A percentile compares a stretch with the other conserved stretches of the same genome.
Evolutionary conservation across 495 filamentous ascomycete genomes (phyloP).

Genomic region (Aspergillus carlsbadensis): DNA sequence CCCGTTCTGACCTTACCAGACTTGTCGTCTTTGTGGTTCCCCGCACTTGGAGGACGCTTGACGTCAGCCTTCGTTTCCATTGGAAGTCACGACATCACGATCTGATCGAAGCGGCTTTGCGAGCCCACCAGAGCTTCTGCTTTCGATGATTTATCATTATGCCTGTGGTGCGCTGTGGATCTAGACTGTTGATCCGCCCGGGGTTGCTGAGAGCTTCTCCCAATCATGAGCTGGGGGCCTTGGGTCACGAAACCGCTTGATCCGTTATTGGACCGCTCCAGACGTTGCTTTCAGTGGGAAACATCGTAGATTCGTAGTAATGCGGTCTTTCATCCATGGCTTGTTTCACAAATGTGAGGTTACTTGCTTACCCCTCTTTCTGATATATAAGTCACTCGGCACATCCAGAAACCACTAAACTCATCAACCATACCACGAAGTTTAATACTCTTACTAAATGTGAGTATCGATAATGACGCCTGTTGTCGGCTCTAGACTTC

Average conservation of each 20-base stretch:
- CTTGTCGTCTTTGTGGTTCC: background rate
- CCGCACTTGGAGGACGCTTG: slow-evolving; percentile 8
- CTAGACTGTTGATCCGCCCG: background rate
- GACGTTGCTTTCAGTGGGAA: background rate
- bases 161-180: background rate
- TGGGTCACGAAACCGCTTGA: background rate
- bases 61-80: slow-evolving; percentile 11
- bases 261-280: slow-evolving; percentile 1
- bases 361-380: slow-evolving; percentile 14
- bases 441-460: background rate
- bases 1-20: background rate
- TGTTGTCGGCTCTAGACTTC: too few species aligned
- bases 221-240: background rate
- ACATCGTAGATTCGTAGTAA: background rate
- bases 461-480: too few species aligned
- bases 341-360: slow-evolving; percentile 5
- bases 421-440: background rate
- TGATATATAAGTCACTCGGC: slow-evolving; percentile 3
- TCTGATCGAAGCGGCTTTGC: background rate
- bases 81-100: slow-evolving; percentile 6
- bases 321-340: background rate
- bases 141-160: background rate
- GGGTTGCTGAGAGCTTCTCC: background rate
- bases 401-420: background rate
- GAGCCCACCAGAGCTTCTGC: background rate